Evolutionary conservation across 192 early-diverging fungal species (phyloP), one percentile per base, ranked within the genome.

Genomic region (Coemansia sp.): DNA sequence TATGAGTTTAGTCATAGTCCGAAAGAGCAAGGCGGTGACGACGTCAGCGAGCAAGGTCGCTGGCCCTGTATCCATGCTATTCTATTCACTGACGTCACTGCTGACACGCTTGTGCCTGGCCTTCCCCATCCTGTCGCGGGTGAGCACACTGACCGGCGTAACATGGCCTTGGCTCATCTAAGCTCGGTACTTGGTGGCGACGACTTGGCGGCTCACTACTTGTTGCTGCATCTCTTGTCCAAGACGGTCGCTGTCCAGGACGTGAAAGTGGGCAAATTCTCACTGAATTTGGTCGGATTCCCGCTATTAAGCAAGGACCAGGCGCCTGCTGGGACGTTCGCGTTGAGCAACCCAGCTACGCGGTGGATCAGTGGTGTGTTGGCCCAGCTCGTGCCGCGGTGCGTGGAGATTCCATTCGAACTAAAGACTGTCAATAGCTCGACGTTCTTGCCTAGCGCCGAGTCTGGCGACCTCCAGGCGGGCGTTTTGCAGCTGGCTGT

Each of bases 141-240:
- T 2, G 70, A 67, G n/a, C 65, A 68, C 31, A 11, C 24, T n/a
- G 62, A 36, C 16, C 67, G 66, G 9, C 77, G 62, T 23, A 60
- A 46, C 38, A 68, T 79, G 64, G 62, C 63, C 18, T 26, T 77
- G 39, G 10, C 48, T 3, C 85, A 91, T 65, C 85, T 93, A 70
- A 66, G 86, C 7, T 48, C 78, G 3, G 82, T 82, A 13, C 78
- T 93, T 35, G 76, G 79, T 21, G 87, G 85, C 16, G 91, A 91
- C 76, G 57, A 68, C 9, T 63, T 91, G 66, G 88, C 85, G 24
- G 89, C 90, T 3, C 88, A 90, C 62, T 87, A 86, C 37, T 82
- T 91, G 18, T 69, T 91, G 31, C 78, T 93, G 8, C 88, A 91
- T 58, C 69, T 90, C 33, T 71, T 91, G 43, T 88, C 90, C 6